Evolutionary conservation across 352 stramenopile genomes (phyloP).

Genomic region (Bremia lactucae): DNA sequence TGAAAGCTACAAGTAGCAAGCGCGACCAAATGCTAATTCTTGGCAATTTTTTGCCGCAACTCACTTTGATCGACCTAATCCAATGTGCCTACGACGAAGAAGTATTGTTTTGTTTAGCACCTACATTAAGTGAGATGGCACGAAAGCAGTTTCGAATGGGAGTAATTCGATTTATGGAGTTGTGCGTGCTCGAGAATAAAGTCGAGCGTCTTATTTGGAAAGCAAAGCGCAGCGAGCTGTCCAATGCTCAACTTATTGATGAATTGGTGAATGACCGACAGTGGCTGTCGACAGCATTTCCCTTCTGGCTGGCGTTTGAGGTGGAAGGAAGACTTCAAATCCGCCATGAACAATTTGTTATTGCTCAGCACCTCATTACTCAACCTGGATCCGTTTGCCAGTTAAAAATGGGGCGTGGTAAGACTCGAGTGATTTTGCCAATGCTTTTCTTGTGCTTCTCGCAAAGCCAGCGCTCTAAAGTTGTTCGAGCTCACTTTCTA

Average conservation of each 20-base stretch:
- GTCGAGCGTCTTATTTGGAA: constrained; percentile 27
- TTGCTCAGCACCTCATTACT: constrained; percentile 62
- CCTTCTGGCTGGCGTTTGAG: constrained; percentile 83
- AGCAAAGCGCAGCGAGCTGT: constrained; percentile 5
- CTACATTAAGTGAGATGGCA: constrained; percentile 13
- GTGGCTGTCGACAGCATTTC: constrained; percentile 45
- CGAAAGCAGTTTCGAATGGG: constrained; percentile 13
- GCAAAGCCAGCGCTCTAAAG: constrained; percentile 2
- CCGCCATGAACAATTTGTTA: constrained; percentile 65
- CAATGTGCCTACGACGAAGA: constrained; percentile 27
- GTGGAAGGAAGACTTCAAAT: constrained; percentile 78
- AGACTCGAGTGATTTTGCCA: constrained; percentile 79
- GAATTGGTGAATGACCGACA: constrained; percentile 35
- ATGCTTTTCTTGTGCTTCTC: constrained; percentile 81
- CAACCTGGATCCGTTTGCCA: constrained; percentile 58
- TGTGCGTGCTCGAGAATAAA: constrained; percentile 75
- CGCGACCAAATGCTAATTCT: constrained; percentile 11
- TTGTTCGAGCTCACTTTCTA: constrained; percentile 63
- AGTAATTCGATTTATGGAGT: constrained; percentile 30
- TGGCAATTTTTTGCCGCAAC: constrained; percentile 18
- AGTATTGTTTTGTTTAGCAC: constrained; percentile 17
- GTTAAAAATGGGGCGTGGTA: constrained; percentile 83
- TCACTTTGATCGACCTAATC: constrained; percentile 30
- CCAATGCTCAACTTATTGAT: constrained; percentile 29
- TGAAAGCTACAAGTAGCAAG: constrained; percentile 2